Base-by-base conservation (phyloP, 495 filamentous ascomycete genomes). In the Penicillium arizonense region DNA sequence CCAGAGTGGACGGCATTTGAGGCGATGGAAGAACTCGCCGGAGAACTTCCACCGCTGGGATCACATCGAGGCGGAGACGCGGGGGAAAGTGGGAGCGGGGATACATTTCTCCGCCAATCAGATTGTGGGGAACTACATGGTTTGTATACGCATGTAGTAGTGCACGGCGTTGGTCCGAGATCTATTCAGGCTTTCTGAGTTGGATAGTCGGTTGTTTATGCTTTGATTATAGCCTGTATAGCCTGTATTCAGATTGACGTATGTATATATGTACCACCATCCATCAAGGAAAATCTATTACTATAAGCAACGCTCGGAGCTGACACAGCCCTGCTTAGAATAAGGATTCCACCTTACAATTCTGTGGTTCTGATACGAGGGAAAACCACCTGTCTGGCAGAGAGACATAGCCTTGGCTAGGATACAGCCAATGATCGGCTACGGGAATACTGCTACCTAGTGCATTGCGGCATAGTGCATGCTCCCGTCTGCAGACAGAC, bases 101-200 rank as follows among this genome's bases (percentile, higher is more conserved):
- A 49, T 52, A 44, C 32, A 53, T 71, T 74, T 63, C 61, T 74
- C 71, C 71, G 66, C 71, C 71, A 74, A 74, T 74, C 57, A 70
- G 14, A 20, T 30, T 30, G 28, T 30, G 28, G 28, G 28, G 28
- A 30, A 30, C 6, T 30, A 7, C 28, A 8, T 7, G 28, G 9
- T 30, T 5, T 30, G 6, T 30, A 30, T 7, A 30, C 7, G 28
- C 9, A 10, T 30, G 7, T 7, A 30, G 28, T 30, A 30, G 28
- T 30, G 28, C 8, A 9, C 28, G 28, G 28, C 28, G 7, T 30
- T 30, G 9, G 28, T 30, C 28, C 28, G 28, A 30, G 4, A 10
- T 5, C 5, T 30, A 30, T 7, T 30, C 9, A 7, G 8, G 6
- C 28, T 30, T 7, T 5, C 4, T 4, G 28, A 18, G 18, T 18